Evolutionary conservation across 2,329 filamentous ascomycete species (phyloP), one percentile per base, ranked within the genome.

Genomic region (Penicillium griseofulvum): DNA sequence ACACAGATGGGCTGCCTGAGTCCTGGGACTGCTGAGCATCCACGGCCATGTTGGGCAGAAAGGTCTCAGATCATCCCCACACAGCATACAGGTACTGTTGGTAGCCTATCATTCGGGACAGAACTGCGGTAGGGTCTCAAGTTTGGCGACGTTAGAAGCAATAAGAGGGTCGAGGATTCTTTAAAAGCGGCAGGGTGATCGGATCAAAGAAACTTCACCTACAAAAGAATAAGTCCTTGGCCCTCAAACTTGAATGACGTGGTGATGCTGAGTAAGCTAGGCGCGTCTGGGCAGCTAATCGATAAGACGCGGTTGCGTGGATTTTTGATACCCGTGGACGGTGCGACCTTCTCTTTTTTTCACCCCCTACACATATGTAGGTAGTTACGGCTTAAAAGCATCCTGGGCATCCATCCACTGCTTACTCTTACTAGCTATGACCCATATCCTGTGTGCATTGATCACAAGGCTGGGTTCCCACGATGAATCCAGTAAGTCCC

Each of bases 1-100:
- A 78, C 24, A 72, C 68, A 26, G 76, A 76, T 34, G 76, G 76
- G 60, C 77, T 79, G 17, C 71, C 65, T 28, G 68, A 69, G 54
- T 71, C 75, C 56, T 71, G 70, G 31, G 67, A 68, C 52, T 65
- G 69, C 37, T 73, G 69, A 37, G 71, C 69, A 59, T 70, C 68
- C 74, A 76, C 77, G 42, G 34, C 38, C 19, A 34, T 31, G 52
- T 61, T 47, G 57, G 48, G 55, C 49, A 48, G 42, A 50, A 53
- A 56, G 52, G 31, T 59, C 47, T 58, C 55, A 44, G 43, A 57
- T 61, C 51, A 52, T 57, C 44, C 53, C 56, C 54, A 45, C 55
- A 52, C 31, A 44, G 46, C 38, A 43, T 45, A 36, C 42, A 42
- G 31, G 24, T 37, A 44, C 43, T 24, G 33, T 33, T 44, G 33